Percentiles rank a stretch among this genome's conserved stretches.
phyloP scores from a whole-genome alignment of 306 rosid genomes.

The Hippophae gyantsensis region DNA sequence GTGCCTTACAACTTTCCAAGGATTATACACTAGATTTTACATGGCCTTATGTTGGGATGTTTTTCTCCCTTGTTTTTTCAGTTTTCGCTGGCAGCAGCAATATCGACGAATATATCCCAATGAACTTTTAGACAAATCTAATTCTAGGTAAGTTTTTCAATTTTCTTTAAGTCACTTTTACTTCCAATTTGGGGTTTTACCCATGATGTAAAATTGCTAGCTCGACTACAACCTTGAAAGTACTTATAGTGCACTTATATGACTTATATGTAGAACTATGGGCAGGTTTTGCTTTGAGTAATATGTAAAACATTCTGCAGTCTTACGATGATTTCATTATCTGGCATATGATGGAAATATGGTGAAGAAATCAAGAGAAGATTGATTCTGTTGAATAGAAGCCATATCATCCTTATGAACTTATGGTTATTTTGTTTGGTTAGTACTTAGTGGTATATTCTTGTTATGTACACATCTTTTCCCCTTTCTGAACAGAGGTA shows the following conservation, averaged over 20 bases:
- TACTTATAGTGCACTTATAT: not conserved
- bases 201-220: not conserved
- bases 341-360: too few species aligned
- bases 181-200: not conserved
- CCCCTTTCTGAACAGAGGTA: slow-evolving; percentile 30
- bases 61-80: slow-evolving; percentile 11
- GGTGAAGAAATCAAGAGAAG: too few species aligned
- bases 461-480: slow-evolving; percentile 15
- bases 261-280: not conserved
- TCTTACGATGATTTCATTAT: not conserved
- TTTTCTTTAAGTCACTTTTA: not conserved
- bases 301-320: not conserved
- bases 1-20: too few species aligned
- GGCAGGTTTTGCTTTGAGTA: not conserved
- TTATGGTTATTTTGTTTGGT: not conserved
- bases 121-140: slow-evolving; percentile 69
- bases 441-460: not conserved
- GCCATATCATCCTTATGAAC: not conserved
- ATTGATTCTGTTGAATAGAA: not conserved
- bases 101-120: slow-evolving; percentile 76
- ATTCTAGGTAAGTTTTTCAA: slow-evolving; percentile 51
- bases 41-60: not conserved
- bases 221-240: not conserved
- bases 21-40: too few species aligned
- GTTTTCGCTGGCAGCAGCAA: slow-evolving; percentile 87